Percentiles rank a stretch among this genome's conserved stretches.
Conservation (phyloP, 768 basidiomycete genomes). For the Podaxis sp. region DNA sequence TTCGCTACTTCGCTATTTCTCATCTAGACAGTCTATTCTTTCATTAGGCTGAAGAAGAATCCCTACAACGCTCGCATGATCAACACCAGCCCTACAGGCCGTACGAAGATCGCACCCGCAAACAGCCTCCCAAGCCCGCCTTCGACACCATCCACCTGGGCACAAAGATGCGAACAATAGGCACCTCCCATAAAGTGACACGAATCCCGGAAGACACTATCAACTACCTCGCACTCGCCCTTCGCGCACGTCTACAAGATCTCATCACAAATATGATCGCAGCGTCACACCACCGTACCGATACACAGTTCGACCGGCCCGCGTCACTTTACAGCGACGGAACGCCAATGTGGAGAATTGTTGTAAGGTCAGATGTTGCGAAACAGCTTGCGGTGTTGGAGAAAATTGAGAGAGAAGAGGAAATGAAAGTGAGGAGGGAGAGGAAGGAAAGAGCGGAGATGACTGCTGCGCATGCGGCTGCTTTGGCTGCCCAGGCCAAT, state of each 20-base stretch:
- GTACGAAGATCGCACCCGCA: conserved; percentile 76
- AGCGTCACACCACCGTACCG: conserved; percentile 67
- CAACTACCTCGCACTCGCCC: conserved; percentile 76
- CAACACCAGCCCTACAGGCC: conserved; percentile 61
- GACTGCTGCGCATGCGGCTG: conserved; percentile 67
- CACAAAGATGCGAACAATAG: conserved; percentile 65
- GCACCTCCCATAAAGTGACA: conserved; percentile 64
- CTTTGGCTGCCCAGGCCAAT: conserved; percentile 55
- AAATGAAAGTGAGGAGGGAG: conserved; percentile 69
- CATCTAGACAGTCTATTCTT: neutral
- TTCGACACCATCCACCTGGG: conserved; percentile 70
- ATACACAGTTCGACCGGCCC: conserved; percentile 65
- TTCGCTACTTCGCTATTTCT: neutral
- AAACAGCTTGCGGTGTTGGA: conserved; percentile 79
- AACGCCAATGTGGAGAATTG: conserved; percentile 79
- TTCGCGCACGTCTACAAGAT: conserved; percentile 71
- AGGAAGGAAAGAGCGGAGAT: conserved; percentile 75
- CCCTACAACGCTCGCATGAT: conserved; percentile 64
- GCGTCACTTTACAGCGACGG: conserved; percentile 50
- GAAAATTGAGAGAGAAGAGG: conserved; percentile 80
- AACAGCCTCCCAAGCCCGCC: conserved; percentile 66
- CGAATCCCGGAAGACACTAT: conserved; percentile 68
- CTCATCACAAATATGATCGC: conserved; percentile 66
- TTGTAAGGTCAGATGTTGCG: conserved; percentile 74
- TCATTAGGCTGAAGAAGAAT: conserved; percentile 80